Base-by-base conservation (phyloP, 768 basidiomycete genomes). In the Tricholoma furcatifolium region DNA sequence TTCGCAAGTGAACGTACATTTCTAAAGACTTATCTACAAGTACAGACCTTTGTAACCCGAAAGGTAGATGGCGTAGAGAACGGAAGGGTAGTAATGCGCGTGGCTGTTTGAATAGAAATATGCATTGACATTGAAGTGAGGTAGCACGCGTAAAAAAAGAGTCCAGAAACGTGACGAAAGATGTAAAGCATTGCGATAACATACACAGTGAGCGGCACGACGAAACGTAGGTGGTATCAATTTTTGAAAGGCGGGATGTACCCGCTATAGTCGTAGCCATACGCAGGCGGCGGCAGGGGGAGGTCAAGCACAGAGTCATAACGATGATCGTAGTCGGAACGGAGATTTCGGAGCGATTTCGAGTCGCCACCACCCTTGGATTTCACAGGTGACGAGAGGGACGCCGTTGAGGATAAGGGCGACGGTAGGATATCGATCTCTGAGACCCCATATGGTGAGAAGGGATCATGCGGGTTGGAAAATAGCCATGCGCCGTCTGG, bases 401-500 rank as follows among this genome's bases (percentile, higher is more conserved):
- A 35, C 11, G 31, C 49, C 7, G 31, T 51, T 2, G 61, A 49
- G 3, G 67, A 61, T 4, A 65, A 60, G 9, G 68, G 62, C 3
- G 65, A 62, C 6, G 71, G 68, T 0, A 60, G 42, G 24, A 67
- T 60, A 18, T 74, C 73, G 36, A 74, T 57, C 27, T 76, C 75
- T 6, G 64, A 63, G 8, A 74, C 67, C 4, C 74, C 73, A 9
- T 57, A 39, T 2, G 77, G 76, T 24, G 68, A 67, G 58, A 76
- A 75, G 1, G 74, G 70, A 3, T 67, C 66, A 15, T 68, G 65
- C 2, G 76, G 70, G 39, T 77, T 72, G 12, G 72, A 65, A 56
- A 83, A 82, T 41, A 76, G 71, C 83, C 82, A 84, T 47, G 74
- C 77, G 18, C 83, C 82, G 54, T 83, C 79, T 8, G 75, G 66